A percentile compares a stretch with the other conserved stretches of the same genome.
Evolutionary conservation across 306 rosid species (phyloP).

Genomic region (Astragalus glycyphyllos): DNA sequence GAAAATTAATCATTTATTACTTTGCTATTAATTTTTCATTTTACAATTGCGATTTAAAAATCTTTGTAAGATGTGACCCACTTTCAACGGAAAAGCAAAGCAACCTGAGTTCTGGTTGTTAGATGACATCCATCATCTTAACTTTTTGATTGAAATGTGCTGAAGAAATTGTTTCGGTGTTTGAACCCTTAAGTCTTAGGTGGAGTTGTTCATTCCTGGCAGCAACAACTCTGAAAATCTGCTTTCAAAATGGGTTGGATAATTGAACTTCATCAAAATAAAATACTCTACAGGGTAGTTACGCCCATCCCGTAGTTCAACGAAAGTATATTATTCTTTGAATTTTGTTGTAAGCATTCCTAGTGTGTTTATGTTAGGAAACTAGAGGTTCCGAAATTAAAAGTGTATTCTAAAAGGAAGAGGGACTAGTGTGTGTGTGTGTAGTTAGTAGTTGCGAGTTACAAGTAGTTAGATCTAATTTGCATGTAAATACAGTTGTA

Average conservation of each 20-base stretch:
- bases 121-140: constrained; percentile 12
- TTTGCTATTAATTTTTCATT: neutral
- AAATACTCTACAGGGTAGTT: neutral
- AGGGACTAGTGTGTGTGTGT: too few relatives aligned
- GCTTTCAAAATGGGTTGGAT: constrained; percentile 27
- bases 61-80: constrained; percentile 6
- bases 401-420: too few relatives aligned
- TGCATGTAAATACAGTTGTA: too few relatives aligned
- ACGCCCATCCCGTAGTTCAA: constrained; percentile 18
- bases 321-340: constrained; percentile 1
- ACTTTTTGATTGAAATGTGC: neutral
- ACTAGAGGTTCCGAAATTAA: too few relatives aligned
- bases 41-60: neutral
- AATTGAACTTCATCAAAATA: constrained; percentile 18
- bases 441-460: too few relatives aligned
- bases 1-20: neutral
- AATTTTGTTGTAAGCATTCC: constrained; percentile 31
- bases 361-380: neutral
- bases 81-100: constrained; percentile 6
- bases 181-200: neutral
- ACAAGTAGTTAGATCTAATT: too few relatives aligned
- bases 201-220: neutral
- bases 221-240: constrained; percentile 21
- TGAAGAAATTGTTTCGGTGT: constrained; percentile 26
- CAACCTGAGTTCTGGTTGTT: constrained; percentile 12